Evolutionary conservation across 2,329 filamentous ascomycete genomes (phyloP), one percentile per base, ranked within the genome.

Genomic region (Elsinoe necatrix): DNA sequence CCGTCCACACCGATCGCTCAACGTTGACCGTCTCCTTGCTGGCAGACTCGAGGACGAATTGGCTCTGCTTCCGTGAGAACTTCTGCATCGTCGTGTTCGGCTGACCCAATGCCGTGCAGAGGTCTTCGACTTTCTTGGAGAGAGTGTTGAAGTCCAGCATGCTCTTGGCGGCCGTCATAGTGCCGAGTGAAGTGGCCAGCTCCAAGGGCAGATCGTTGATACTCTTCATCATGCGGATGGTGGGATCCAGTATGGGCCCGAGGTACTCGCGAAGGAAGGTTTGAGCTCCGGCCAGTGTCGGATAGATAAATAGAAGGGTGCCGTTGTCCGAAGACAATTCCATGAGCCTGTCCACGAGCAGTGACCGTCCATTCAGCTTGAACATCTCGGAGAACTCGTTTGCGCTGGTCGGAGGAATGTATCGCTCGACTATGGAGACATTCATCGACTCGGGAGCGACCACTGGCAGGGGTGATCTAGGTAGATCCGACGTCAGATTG

Each of bases 321-420:
- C 82, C 82, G 23, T 77, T 74, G 34, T 79, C 67, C 0, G 77
- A 71, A 0, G 81, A 82, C 0, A 85, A 72, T 63, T 85, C 82
- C 23, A 75, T 71, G 20, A 85, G 69, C 20, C 82, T 78, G 64
- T 85, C 82, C 39, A 81, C 76, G 1, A 85, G 72, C 50, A 82
- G 72, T 0, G 82, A 85, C 2, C 75, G 76, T 3, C 78, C 77
- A 43, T 71, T 73, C 2, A 74, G 69, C 14, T 71, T 73, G 66
- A 84, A 84, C 63, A 85, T 76, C 60, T 82, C 77, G 29, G 72
- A 68, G 58, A 82, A 82, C 64, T 85, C 82, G 61, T 80, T 75
- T 0, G 71, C 64, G 20, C 77, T 81, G 0, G 80, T 76, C 1
- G 82, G 82, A 16, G 82, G 82, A n/a, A 85, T 80, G 66, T 83